Evolutionary conservation across 2,329 filamentous ascomycete species (phyloP), one percentile per base, ranked within the genome.

Genomic region (Colletotrichum karsti): DNA sequence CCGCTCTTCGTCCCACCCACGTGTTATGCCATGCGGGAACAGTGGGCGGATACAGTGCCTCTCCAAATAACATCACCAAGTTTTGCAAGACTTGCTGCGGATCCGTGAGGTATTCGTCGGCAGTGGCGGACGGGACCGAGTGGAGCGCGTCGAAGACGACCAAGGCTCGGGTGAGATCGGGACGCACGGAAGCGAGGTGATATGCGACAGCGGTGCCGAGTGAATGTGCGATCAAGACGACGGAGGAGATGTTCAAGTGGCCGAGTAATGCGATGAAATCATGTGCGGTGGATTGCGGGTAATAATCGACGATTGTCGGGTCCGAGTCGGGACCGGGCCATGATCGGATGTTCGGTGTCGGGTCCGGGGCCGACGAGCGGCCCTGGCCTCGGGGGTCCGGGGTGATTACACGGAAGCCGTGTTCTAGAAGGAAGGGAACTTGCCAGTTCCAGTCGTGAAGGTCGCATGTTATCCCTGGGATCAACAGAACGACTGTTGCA

Each of bases 401-500:
- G 1, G 60, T 59, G 24, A 68, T 64, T 15, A 68, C 46, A 13
- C 61, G 28, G n/a, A 68, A 26, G 7, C 60, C 46, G 7, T 46
- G 37, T 7, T 26, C 7, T 3, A 65, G 24, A 26, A 68, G 54
- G 15, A 46, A 59, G 5, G 39, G 61, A 8, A 68, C 30, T 26
- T 68, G 61, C 61, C 54, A 68, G 15, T 64, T 58, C 54, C 54
- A 68, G 7, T 55, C 53, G 48, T 59, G 65, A 3, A 55, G 35
- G 37, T 65, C 46, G 7, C 46, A 68, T 9, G 39, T 51, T 5
- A 65, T 57, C 0, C 46, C 46, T 28, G 60, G 65, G 10, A 65
- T 53, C 3, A 68, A 39, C 6, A 65, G 15, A 0, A 59, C 41
- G 1, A 18, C 20, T 12, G 41, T 37, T 8, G 46, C 39, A 5